These are phyloP conservation scores for Colletotrichum sansevieriae DNA, from an alignment of 2,329 filamentous ascomycete species.

Conservation along the genomic window DNA sequence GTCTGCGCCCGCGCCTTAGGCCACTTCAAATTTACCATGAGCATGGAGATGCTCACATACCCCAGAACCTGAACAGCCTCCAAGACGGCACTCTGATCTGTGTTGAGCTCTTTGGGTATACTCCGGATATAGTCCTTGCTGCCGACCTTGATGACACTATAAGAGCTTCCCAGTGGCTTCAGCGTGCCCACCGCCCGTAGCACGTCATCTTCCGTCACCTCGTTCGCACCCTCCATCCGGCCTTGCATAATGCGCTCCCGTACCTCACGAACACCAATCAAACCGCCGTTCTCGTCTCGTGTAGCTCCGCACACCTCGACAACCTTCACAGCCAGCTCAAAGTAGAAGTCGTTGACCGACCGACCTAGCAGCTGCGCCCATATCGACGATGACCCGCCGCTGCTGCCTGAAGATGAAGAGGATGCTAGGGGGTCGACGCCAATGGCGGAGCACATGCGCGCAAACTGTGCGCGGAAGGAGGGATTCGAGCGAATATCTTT, in stretches of 20 bases:
- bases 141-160: conserved; percentile 86
- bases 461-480: conserved; percentile 95
- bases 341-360: conserved; percentile 98
- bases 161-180: conserved; percentile 88
- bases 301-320: conserved; percentile 93
- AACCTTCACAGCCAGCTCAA: conserved; percentile 94
- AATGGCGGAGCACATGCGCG: conserved; percentile 97
- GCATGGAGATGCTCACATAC: conserved; percentile 90
- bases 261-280: conserved; percentile 88
- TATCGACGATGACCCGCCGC: conserved; percentile 73
- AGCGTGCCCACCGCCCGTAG: conserved; percentile 89
- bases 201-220: conserved; percentile 93
- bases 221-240: conserved; percentile 80
- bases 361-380: conserved; percentile 94
- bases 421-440: conserved; percentile 91
- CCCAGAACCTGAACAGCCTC: conserved; percentile 92
- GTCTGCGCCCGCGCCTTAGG: conserved; percentile 86
- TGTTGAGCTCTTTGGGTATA: conserved; percentile 94
- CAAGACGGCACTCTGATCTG: conserved; percentile 90
- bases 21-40: conserved; percentile 89
- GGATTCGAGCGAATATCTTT: conserved; percentile 97
- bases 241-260: conserved; percentile 79
- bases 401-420: conserved; percentile 53
- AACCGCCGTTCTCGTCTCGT: conserved; percentile 89
- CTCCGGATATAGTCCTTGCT: conserved; percentile 89